Evolutionary conservation across 23 red algal species (phyloP), one percentile per base, ranked within the genome.

Genomic region (Agarophyton chilense): DNA sequence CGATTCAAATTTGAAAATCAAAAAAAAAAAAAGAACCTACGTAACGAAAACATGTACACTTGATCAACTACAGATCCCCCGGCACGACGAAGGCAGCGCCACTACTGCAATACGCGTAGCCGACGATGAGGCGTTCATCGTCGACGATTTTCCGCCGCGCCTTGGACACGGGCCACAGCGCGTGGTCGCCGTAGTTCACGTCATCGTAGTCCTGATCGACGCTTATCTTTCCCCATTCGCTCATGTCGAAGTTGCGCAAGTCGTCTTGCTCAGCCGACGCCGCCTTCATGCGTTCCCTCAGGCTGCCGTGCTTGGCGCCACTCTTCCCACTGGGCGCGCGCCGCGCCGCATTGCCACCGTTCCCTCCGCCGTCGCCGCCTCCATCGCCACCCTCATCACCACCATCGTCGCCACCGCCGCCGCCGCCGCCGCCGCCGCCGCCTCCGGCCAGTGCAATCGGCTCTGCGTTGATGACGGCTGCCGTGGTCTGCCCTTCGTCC

Each of bases 201-300:
- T 86, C 78, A 51, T 94, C 91, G 34, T 86, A 67, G 40, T 94
- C 80, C 24, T 94, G 70, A 52, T 94, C 91, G 21, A 94, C 82
- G 71, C 91, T 84, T 43, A 94, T 85, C 44, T 86, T 79, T 5
- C 80, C 91, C 91, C 91, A 94, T 31, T 94, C 91, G 65, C 79
- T 86, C 80, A 94, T 77, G 73, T 94, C 91, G 41, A 94, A 94
- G 65, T 94, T 94, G 17, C 91, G 24, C 53, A 94, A 33, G 42
- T 92, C 89, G 53, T 92, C 89, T 47, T 92, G 79, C 49, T 61
- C 79, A 9, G 79, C 62, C 56, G 78, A 60, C 50, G 79, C 81
- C 50, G 78, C 77, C 21, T 74, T 47, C 89, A 84, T 84, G 33
- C 71, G 63, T 43, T 78, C 85, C 40, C 85, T 46, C n/a, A 89